phyloP scores from a whole-genome alignment of 345 rosid genomes.

The Bruguiera parviflora region DNA sequence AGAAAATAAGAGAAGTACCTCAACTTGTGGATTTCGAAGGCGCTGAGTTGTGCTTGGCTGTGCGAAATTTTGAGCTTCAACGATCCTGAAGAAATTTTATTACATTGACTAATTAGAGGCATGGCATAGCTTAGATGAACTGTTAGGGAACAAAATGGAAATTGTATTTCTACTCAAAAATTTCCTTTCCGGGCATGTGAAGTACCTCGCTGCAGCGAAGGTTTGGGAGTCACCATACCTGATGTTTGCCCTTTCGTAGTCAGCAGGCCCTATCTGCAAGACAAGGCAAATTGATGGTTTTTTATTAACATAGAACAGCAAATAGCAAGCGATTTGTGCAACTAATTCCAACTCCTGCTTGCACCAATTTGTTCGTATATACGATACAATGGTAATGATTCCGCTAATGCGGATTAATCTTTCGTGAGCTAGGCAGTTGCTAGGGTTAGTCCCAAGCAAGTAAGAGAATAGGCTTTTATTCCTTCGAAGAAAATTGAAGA shows the following conservation, averaged over 20 bases:
- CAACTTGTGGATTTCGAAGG: constrained; percentile 45
- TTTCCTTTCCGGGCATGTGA: neutral
- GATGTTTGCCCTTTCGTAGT: constrained; percentile 57
- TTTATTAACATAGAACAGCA: neutral
- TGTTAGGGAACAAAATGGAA: neutral
- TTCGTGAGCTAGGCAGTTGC: neutral
- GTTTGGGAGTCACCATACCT: constrained; percentile 60
- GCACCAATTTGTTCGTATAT: neutral
- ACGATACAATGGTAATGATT: neutral
- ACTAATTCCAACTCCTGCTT: constrained; percentile 11
- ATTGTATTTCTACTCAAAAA: neutral
- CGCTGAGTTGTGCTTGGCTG: constrained; percentile 63
- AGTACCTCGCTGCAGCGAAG: constrained; percentile 47
- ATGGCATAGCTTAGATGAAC: neutral
- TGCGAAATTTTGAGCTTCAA: constrained; percentile 52
- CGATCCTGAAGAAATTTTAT: constrained; percentile 22
- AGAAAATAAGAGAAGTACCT: constrained; percentile 33
- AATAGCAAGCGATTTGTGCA: neutral
- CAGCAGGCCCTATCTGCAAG: constrained; percentile 63
- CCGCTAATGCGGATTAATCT: neutral
- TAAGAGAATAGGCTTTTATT: neutral
- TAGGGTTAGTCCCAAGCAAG: neutral
- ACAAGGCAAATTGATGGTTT: constrained; percentile 10
- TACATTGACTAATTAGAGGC: neutral
- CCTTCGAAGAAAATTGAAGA: too few species aligned